phyloP scores from a whole-genome alignment of 306 rosid genomes.

The Fragaria vesca region DNA sequence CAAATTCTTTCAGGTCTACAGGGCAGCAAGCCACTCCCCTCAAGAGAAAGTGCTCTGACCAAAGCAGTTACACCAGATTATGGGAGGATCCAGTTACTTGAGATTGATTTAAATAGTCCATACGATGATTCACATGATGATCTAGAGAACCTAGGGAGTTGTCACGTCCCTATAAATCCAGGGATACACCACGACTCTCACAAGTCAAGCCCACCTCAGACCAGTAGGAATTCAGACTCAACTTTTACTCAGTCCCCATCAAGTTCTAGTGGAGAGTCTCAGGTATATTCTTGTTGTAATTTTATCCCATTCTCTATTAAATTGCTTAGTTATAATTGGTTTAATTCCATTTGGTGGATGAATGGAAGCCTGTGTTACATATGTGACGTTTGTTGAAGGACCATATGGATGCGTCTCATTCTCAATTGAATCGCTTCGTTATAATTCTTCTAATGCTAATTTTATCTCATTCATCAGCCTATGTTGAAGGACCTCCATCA shows the following conservation, averaged over 20 bases:
- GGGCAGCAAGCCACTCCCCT: not conserved
- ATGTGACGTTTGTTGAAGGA: not conserved
- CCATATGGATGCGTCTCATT: no score
- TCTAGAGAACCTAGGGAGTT: constrained; percentile 57
- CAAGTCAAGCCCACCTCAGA: constrained; percentile 95
- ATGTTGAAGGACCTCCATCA: no score
- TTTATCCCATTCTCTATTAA: constrained; percentile 11
- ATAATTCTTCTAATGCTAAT: not conserved
- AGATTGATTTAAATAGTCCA: constrained; percentile 76
- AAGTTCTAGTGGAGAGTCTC: constrained; percentile 91
- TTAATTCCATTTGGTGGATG: constrained; percentile 9
- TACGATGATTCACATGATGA: constrained; percentile 85
- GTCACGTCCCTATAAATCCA: constrained; percentile 51
- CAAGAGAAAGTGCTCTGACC: constrained; percentile 54
- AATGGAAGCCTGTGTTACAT: constrained; percentile 12
- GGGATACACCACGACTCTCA: constrained; percentile 71
- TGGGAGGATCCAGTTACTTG: constrained; percentile 61
- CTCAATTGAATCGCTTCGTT: no score
- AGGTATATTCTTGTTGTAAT: constrained; percentile 45
- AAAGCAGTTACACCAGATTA: constrained; percentile 62
- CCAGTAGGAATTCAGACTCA: constrained; percentile 91
- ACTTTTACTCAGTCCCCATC: constrained; percentile 91
- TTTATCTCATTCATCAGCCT: no score
- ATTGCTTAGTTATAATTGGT: not conserved
- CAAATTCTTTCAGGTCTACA: constrained; percentile 24